Evolutionary conservation across 1,284 basidiomycete genomes (phyloP), one percentile per base, ranked within the genome.

Genomic region (Rhizoctonia solani): DNA sequence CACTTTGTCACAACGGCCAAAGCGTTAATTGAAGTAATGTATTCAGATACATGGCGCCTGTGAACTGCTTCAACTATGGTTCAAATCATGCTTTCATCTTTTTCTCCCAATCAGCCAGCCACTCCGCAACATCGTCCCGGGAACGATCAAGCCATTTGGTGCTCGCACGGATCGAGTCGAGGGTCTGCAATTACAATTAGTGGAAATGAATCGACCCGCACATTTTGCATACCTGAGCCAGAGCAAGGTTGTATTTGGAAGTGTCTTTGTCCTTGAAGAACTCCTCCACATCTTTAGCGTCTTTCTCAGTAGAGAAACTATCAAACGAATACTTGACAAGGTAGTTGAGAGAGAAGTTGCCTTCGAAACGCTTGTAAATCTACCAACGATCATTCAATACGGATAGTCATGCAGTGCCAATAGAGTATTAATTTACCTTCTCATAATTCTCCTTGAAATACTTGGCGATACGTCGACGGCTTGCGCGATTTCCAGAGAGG

Each of bases 291-390:
- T 81, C 81, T 55, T 86, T 77, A 27, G 86, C 83, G 77, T 97
- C 95, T 71, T 86, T 78, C 71, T 88, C 80, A 19, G 83, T 85
- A 19, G 87, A 85, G 69, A 97, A 81, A 42, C 79, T 77, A 30
- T 78, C 77, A 77, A 93, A 86, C 5, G 86, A 80, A 66, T 80
- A 79, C 85, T 88, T 76, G 54, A 89, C 74, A 34, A 88, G 72
- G 52, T 75, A 74, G 32, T 79, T 79, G 61, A 88, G 77, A 3
- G 69, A 72, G 67, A 86, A 89, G 72, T 86, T 90, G 65, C 84
- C 85, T 72, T 85, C 85, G 74, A 90, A 90, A 54, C 87, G 85
- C 74, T 87, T 86, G 75, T 85, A 81, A 42, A 93, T 75, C 87
- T 92, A 72, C 50, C 42, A 5, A 52, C 42, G 16, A 3, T 44